Base-by-base conservation (phyloP, 2,329 filamentous ascomycete species). In the Colletotrichum sp. region DNA sequence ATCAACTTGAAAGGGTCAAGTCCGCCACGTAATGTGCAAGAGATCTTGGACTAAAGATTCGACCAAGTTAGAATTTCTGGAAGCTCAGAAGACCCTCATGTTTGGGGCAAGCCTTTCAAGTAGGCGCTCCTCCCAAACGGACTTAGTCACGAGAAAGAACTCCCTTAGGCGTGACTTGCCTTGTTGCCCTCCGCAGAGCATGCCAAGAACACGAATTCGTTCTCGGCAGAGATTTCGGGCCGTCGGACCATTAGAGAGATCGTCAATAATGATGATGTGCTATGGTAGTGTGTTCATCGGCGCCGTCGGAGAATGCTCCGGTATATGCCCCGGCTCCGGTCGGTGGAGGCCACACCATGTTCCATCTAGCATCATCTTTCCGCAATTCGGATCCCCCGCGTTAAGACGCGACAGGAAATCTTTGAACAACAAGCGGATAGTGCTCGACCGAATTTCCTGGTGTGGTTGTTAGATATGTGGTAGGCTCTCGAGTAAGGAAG, bases 271-370 rank as follows among this genome's bases (percentile, higher is more conserved):
- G 63, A 26, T 49, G 16, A 24, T 26, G n/a, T 44, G 24, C 32
- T 9, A 30, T 5, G n/a, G 28, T 15, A 28, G 15, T 16, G 9
- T 21, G 49, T 24, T n/a, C 21, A 18, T 18, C 18, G 21, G 3
- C 5, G 12, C 28, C 28, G 18, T 34, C 55, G 69, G 36, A 52
- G 39, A 18, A 15, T 21, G 30, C 9, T 28, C 55, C 62, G 72
- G 69, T 10, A 68, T 16, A 28, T 72, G 21, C 62, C 26, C 62
- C 72, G 72, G 62, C 69, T 62, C 71, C 71, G 71, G 55, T 15
- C n/a, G 55, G 24, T 26, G 24, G 16, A n/a, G 24, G 55, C 16
- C 13, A 59, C 6, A 9, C 16, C 8, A 4, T 24, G 3, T 18
- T 28, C 13, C 16, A 26, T 34, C 24, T 4, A 12, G n/a, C 8